Conservation (phyloP, 768 basidiomycete species). For the Trametes villosa region DNA sequence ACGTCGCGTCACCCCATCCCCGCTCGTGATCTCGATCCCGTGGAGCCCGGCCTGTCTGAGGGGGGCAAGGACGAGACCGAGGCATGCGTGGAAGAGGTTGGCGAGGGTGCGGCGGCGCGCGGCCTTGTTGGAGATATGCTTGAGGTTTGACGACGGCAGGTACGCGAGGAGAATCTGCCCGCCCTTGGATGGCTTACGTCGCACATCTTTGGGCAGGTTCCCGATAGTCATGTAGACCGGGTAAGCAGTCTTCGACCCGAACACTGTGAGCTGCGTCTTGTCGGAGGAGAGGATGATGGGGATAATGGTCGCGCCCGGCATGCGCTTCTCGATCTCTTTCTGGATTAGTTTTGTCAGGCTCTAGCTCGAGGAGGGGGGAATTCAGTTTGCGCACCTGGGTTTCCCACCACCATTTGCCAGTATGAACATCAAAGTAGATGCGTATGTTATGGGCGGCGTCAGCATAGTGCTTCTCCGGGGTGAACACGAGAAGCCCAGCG, state of each 20-base stretch:
- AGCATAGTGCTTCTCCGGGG: slow-evolving; percentile 42
- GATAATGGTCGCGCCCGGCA: slow-evolving; percentile 29
- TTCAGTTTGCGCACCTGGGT: slow-evolving; percentile 41
- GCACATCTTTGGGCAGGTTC: slow-evolving; percentile 30
- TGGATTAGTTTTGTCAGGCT: neutral
- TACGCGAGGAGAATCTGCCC: slow-evolving; percentile 29
- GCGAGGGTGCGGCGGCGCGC: slow-evolving; percentile 29
- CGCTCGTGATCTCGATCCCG: slow-evolving; percentile 39
- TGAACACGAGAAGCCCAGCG: slow-evolving; percentile 32
- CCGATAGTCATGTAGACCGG: slow-evolving; percentile 37
- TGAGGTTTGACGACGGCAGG: slow-evolving; percentile 24
- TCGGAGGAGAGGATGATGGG: slow-evolving; percentile 28
- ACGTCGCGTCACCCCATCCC: slow-evolving; percentile 45
- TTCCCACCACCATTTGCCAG: slow-evolving; percentile 55
- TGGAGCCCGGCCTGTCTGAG: slow-evolving; percentile 32
- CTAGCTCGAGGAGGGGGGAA: neutral
- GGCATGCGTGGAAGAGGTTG: slow-evolving; percentile 44
- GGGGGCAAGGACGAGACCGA: slow-evolving; percentile 35
- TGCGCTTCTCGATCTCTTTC: slow-evolving; percentile 13
- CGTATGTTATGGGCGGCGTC: slow-evolving; percentile 32
- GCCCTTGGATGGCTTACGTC: slow-evolving; percentile 11
- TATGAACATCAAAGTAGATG: slow-evolving; percentile 48
- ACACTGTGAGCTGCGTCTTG: slow-evolving; percentile 27
- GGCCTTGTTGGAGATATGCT: slow-evolving; percentile 12
- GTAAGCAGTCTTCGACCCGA: slow-evolving; percentile 32